Evolutionary conservation across 2,329 filamentous ascomycete species (phyloP).

Genomic region (Phoma herbarum): DNA sequence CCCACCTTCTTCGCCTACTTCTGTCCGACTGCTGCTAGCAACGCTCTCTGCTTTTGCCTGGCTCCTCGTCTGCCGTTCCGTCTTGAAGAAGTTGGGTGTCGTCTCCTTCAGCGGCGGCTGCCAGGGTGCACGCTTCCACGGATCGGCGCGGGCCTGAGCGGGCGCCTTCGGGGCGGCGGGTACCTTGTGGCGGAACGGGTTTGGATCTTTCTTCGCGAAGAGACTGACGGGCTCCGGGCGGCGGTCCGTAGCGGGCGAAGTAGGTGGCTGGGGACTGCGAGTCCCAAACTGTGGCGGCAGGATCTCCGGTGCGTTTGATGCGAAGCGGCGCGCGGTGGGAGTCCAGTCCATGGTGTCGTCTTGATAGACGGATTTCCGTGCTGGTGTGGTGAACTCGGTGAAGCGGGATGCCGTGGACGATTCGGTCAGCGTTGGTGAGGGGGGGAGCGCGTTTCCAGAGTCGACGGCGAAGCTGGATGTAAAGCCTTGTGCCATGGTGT

Average conservation of each 20-base stretch:
- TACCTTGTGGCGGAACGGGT: slow-evolving; percentile 74
- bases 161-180: slow-evolving; percentile 74
- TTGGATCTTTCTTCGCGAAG: slow-evolving; percentile 49
- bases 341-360: slow-evolving; percentile 78
- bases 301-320: slow-evolving; percentile 43
- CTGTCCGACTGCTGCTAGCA: not conserved
- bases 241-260: slow-evolving; percentile 1
- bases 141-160: slow-evolving; percentile 69
- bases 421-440: slow-evolving; percentile 45
- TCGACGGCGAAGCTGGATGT: slow-evolving; percentile 52
- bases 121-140: slow-evolving; percentile 57
- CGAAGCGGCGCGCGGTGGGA: slow-evolving; percentile 59
- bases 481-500: slow-evolving; percentile 48
- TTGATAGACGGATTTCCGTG: slow-evolving; percentile 19
- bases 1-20: not conserved
- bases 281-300: slow-evolving; percentile 31
- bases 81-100: slow-evolving; percentile 63
- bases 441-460: slow-evolving; percentile 38
- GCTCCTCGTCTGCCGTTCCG: slow-evolving; percentile 39
- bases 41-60: slow-evolving; percentile 4
- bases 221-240: slow-evolving; percentile 25
- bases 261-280: slow-evolving; percentile 17
- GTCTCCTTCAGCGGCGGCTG: slow-evolving; percentile 62
- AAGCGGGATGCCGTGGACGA: slow-evolving; percentile 34
- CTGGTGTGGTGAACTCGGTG: slow-evolving; percentile 39